Evolutionary conservation across 805 yeast genomes (phyloP), one percentile per base, ranked within the genome.

Genomic region (Candida coleopterorum): DNA sequence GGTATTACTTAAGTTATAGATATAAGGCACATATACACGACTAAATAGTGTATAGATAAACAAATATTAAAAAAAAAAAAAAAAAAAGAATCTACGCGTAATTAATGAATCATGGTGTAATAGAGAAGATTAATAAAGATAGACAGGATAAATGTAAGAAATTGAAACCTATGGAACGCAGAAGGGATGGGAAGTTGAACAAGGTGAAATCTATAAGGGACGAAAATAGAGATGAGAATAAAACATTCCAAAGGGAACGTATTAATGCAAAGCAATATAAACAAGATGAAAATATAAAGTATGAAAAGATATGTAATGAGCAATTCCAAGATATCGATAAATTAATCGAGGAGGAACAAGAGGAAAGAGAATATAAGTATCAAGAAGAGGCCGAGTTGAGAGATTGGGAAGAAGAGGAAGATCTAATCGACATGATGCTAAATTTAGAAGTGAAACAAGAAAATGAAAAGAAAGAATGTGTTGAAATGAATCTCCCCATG

Each of bases 271-370:
- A 34, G 12, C 62, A 57, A 39, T 38, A 35, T 15, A 25, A 21
- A 11, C 21, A 29, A 4, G 53, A 50, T 27, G 29, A 25, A 14
- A 32, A 40, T 9, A 20, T 32, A 21, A 22, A 42, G 25, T 42
- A 42, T 28, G 39, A 41, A 6, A 28, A 37, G 9, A 43, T 46
- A 17, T 24, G 34, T 25, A 29, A 42, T 25, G 18, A 40, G 16
- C 12, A 35, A 14, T 25, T 25, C n/a, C 29, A 38, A n/a, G 43
- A 42, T 4, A 32, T 43, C 7, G 56, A 56, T 24, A 46, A 44
- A 32, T 41, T 55, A 25, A 43, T 56, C 7, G 55, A 55, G 9
- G 60, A 55, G 17, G 56, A 58, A 32, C 29, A 45, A 24, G 44
- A 44, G 16, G 18, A 40, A 24, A 31, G 26, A 21, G 20, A 12